phyloP scores from a whole-genome alignment of 768 basidiomycete species.

The Serendipita sp. region DNA sequence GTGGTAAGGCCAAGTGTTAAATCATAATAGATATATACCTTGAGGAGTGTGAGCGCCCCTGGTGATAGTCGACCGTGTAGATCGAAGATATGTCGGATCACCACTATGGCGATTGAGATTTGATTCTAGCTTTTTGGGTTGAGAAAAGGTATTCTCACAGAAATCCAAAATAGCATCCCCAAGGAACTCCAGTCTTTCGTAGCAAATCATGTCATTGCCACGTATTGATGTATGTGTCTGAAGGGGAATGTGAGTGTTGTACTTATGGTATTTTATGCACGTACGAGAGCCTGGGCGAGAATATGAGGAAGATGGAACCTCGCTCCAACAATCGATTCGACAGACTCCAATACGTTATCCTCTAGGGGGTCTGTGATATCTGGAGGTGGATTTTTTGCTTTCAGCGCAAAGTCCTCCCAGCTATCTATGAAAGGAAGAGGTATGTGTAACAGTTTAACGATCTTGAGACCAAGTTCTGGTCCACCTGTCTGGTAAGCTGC shows the following conservation, averaged over 20 bases:
- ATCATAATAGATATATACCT: slow-evolving; percentile 29
- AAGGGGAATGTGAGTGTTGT: background rate
- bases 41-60: slow-evolving; percentile 63
- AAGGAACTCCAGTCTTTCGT: slow-evolving; percentile 69
- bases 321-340: slow-evolving; percentile 51
- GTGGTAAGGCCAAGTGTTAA: background rate
- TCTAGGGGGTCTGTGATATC: slow-evolving; percentile 30
- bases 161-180: slow-evolving; percentile 81
- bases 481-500: slow-evolving; percentile 69
- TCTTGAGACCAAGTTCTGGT: slow-evolving; percentile 45
- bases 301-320: slow-evolving; percentile 47
- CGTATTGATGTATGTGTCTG: slow-evolving; percentile 57
- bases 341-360: slow-evolving; percentile 33
- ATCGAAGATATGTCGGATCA: slow-evolving; percentile 52
- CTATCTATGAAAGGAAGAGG: slow-evolving; percentile 45
- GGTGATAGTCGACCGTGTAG: slow-evolving; percentile 50
- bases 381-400: slow-evolving; percentile 31
- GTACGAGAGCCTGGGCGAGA: slow-evolving; percentile 57
- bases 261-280: slow-evolving; percentile 12
- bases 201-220: slow-evolving; percentile 39
- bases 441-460: slow-evolving; percentile 47
- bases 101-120: slow-evolving; percentile 31
- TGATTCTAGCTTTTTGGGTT: no score
- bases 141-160: slow-evolving; percentile 29
- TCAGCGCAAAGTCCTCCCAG: slow-evolving; percentile 55